A percentile compares a stretch with the other conserved stretches of the same genome.
Evolutionary conservation across 441 rosid genomes (phyloP).

Genomic region (Adansonia grandidieri): DNA sequence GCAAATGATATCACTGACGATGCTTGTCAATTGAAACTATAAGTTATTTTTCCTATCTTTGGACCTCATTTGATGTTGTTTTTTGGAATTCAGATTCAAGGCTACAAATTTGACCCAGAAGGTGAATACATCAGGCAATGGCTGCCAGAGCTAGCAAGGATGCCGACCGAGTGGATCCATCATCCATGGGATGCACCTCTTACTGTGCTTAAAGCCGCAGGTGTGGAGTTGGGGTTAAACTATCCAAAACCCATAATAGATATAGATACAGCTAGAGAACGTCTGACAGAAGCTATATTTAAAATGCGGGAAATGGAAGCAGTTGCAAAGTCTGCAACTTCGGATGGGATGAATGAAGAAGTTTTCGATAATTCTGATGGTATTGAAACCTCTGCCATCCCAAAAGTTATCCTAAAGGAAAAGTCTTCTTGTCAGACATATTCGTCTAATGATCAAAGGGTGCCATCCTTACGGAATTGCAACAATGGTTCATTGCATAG

Average conservation of each 20-base stretch:
- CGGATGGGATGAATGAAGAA: conserved; percentile 54
- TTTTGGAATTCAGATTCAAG: conserved; percentile 65
- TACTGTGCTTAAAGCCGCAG: conserved; percentile 66
- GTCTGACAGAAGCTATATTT: conserved; percentile 66
- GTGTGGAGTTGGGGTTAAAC: conserved; percentile 81
- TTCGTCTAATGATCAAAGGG: conserved; percentile 83
- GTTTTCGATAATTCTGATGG: conserved; percentile 66
- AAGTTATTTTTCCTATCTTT: conserved; percentile 5
- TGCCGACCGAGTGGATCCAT: conserved; percentile 92
- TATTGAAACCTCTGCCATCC: conserved; percentile 40
- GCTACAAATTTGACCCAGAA: conserved; percentile 73
- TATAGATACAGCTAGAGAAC: conserved; percentile 58
- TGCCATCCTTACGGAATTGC: conserved; percentile 51
- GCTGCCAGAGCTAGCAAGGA: conserved; percentile 89
- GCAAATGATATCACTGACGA: neutral
- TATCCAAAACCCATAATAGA: conserved; percentile 79
- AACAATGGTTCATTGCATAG: conserved; percentile 38
- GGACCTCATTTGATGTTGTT: conserved; percentile 25
- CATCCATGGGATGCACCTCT: conserved; percentile 90
- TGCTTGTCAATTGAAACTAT: neutral
- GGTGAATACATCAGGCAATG: conserved; percentile 88
- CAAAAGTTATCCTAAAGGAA: conserved; percentile 47
- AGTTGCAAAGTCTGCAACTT: conserved; percentile 46
- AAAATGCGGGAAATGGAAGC: conserved; percentile 81
- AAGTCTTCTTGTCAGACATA: conserved; percentile 44